Conservation (phyloP, 495 filamentous ascomycete genomes). For the Cenococcum geophilum region DNA sequence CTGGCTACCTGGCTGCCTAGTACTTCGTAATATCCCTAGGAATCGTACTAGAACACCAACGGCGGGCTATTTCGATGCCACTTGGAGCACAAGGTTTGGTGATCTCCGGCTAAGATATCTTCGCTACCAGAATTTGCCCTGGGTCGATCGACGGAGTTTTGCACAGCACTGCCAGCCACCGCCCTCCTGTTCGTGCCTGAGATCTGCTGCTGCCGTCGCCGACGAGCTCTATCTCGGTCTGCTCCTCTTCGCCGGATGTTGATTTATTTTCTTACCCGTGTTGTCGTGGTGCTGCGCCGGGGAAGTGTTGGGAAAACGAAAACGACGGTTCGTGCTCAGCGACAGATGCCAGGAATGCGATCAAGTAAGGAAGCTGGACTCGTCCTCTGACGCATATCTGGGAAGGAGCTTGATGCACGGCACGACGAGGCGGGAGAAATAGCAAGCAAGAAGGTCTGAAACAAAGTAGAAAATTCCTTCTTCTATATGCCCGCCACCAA, state of each 20-base stretch:
- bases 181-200: neutral
- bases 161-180: neutral
- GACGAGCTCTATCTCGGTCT: neutral
- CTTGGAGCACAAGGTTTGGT: conserved; percentile 13
- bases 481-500: conserved; percentile 24
- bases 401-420: conserved; percentile 1
- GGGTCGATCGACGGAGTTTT: neutral
- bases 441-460: conserved; percentile 15
- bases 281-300: conserved; percentile 19
- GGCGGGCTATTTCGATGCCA: conserved; percentile 14
- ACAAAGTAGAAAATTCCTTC: conserved; percentile 14
- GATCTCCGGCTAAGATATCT: conserved; percentile 5
- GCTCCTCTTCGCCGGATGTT: conserved; percentile 5
- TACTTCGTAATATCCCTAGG: too few species aligned
- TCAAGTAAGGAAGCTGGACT: conserved; percentile 26
- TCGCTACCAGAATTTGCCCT: conserved; percentile 12
- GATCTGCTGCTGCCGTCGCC: neutral
- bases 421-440: conserved; percentile 11
- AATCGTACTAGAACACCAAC: neutral
- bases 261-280: neutral
- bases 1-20: neutral
- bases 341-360: conserved; percentile 22
- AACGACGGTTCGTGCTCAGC: conserved; percentile 24
- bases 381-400: conserved; percentile 17
- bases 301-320: conserved; percentile 14